Evolutionary conservation across 208 protist species (phyloP).

Genomic region (Trichomonas gallinae): DNA sequence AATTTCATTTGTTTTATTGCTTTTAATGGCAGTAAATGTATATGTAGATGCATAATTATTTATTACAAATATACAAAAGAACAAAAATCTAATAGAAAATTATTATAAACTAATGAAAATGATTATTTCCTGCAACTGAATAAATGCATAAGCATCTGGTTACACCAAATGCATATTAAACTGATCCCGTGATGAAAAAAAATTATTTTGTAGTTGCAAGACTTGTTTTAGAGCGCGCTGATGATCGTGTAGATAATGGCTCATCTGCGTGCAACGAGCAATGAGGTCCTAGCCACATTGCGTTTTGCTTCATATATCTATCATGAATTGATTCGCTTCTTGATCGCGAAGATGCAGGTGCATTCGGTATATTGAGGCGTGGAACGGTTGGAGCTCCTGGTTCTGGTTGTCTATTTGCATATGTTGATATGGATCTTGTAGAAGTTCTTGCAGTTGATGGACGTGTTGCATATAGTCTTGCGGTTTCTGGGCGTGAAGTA

Average conservation of each 20-base stretch:
- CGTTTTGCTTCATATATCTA: slow-evolving; percentile 4
- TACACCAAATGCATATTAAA: no score
- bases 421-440: not conserved
- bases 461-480: not conserved
- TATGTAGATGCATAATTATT: no score
- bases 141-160: no score
- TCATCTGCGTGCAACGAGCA: not conserved
- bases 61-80: no score
- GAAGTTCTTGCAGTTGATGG: not conserved
- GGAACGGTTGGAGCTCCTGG: not conserved
- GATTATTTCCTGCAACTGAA: no score
- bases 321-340: not conserved
- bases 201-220: no score
- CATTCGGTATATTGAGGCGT: not conserved
- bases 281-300: not conserved
- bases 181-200: no score
- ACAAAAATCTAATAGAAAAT: no score
- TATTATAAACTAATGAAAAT: no score
- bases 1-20: no score
- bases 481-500: not conserved
- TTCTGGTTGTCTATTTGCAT: not conserved
- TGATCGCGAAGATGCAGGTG: not conserved
- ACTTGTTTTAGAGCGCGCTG: not conserved
- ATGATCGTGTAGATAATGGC: not conserved
- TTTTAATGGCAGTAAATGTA: no score